Base-by-base conservation (phyloP, 371 early-diverging fungal species). In the Rhizopus delemar region DNA sequence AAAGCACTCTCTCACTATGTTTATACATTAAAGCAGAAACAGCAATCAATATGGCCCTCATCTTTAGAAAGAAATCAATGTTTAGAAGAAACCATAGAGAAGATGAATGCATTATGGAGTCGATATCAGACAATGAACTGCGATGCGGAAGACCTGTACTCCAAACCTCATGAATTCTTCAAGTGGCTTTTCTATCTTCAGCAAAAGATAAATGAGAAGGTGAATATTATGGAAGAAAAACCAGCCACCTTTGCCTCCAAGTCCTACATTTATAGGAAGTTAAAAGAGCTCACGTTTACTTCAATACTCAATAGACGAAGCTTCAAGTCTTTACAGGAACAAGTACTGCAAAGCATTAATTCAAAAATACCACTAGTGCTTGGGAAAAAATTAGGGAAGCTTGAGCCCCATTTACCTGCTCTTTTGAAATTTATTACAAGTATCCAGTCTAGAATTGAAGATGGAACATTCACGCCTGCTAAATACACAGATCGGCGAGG, bases 401-500 rank as follows among this genome's bases (percentile, higher is more conserved):
- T 49, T 49, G 15, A 49, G 22, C 15, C 9, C 6, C 49, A 49
- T 22, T 15, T 29, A 31, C 49, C 49, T 15, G 9, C 22, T 9
- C 15, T 49, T 8, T 49, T 22, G 22, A 49, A 9, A 15, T 49
- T 31, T 31, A 29, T 49, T 15, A 49, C 15, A 8, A 49, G 15
- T 8, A 29, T 49, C 29, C 9, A 22, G 22, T 49, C 49, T 4
- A 49, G 49, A 31, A 49, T 49, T 15, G 31, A 49, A 31, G 31
- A 49, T 31, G 22, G 22, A 49, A 49, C 49, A 1, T 49, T 49
- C 13, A 15, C 15, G 15, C 49, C 49, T 11, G 22, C 49, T 15
- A 49, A 49, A 13, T 31, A 49, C 49, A 49, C 49, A 1, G 49
- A 49, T 49, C 9, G 31, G 31, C 49, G 31, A 6, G 49, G 49